phyloP scores from a whole-genome alignment of 345 rosid genomes.

The Anastatica hierochuntica region DNA sequence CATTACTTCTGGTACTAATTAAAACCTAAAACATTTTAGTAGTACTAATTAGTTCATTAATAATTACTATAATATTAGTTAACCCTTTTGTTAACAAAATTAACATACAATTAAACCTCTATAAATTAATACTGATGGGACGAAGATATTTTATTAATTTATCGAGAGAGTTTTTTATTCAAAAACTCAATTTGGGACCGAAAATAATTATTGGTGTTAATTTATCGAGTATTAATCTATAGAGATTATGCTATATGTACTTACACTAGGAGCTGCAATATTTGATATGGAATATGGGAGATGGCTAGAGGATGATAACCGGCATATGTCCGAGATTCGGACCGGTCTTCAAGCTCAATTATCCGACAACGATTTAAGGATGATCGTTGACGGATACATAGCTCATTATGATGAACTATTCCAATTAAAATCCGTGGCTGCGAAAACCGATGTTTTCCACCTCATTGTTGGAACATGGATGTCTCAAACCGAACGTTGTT shows the following conservation, averaged over 20 bases:
- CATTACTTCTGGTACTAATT: slow-evolving; percentile 76
- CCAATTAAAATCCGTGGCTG: slow-evolving; percentile 51
- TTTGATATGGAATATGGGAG: slow-evolving; percentile 92
- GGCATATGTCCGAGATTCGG: slow-evolving; percentile 79
- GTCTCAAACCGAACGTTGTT: slow-evolving; percentile 87
- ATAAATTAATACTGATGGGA: too few species aligned
- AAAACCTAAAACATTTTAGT: slow-evolving; percentile 20
- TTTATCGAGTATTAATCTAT: too few species aligned
- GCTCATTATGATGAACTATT: slow-evolving; percentile 88
- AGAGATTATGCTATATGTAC: too few species aligned
- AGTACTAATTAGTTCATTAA: too few species aligned
- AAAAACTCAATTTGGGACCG: too few species aligned
- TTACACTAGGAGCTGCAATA: slow-evolving; percentile 88
- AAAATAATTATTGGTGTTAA: too few species aligned
- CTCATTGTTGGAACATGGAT: slow-evolving; percentile 85
- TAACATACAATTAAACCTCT: too few species aligned
- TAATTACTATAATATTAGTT: too few species aligned
- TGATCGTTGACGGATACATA: slow-evolving; percentile 69
- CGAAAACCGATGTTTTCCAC: slow-evolving; percentile 79
- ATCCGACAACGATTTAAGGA: slow-evolving; percentile 56
- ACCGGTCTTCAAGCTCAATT: slow-evolving; percentile 68
- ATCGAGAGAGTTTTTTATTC: too few species aligned
- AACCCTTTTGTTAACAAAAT: too few species aligned
- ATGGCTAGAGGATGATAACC: slow-evolving; percentile 84
- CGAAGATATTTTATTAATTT: too few species aligned